Evolutionary conservation across 176 grass and related monocot genomes (phyloP), one percentile per base, ranked within the genome.

Genomic region (Typha latifolia): DNA sequence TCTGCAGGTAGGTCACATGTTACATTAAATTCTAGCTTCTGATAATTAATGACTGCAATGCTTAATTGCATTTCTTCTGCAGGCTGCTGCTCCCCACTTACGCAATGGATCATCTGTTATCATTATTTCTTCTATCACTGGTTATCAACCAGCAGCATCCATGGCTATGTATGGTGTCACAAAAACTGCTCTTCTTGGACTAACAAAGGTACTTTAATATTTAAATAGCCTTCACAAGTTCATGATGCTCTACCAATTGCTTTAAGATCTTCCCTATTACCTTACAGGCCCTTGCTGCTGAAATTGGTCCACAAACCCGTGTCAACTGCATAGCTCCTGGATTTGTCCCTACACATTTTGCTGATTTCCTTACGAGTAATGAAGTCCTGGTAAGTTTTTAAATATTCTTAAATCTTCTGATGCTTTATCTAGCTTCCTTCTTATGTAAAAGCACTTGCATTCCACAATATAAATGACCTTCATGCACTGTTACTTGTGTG

Each of bases 271-370:
- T 52, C n/a, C 16, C 52, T 18, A 57, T 16, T 21, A 10, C 4
- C 67, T 74, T 75, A 34, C 61, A 93, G 94, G 94, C 81, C 75
- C 82, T 97, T 73, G 89, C 94, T 71, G 49, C 86, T 62, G 94
- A 93, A 70, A 90, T 97, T 89, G 82, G 85, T 4, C 93, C 88
- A 77, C 37, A 92, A 72, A 91, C 88, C 68, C 88, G 93, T 69
- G 85, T 97, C 62, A 97, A 97, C 77, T 97, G 94, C 75, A 81
- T 97, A 76, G 94, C 94, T 65, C 94, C 94, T 80, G 94, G 94
- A 81, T 97, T 97, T 74, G 94, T 97, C 66, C 94, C 94, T 31
- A 97, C 94, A 20, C 74, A 79, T 72, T 97, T 97, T 84, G 85
- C 94, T 82, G 56, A 72, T 70, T 97, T 97, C 67, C 83, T 93